Evolutionary conservation across 2,329 filamentous ascomycete genomes (phyloP), one percentile per base, ranked within the genome.

Genomic region (Nothomitra cinnamomea): DNA sequence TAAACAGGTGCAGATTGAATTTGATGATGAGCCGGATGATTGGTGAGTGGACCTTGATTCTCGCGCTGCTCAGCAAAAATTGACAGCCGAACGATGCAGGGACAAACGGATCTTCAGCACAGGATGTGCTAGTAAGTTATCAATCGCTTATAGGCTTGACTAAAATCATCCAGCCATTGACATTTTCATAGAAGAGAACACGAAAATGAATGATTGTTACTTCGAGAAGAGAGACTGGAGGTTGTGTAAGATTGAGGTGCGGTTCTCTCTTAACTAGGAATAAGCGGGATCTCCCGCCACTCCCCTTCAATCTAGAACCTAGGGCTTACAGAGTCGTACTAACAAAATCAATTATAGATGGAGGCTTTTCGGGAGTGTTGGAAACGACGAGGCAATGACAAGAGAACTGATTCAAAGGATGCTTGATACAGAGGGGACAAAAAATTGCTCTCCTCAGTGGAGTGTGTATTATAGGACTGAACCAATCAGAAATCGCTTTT

Each of bases 51-150:
- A n/a, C 15, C 17, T 22, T 19, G 19, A 28, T 40, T 41, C 10
- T 42, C 8, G 21, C 36, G 22, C 25, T 12, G 35, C 2, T 24
- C 22, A 19, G 21, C 50, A 17, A 21, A 45, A 12, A 36, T 32
- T 41, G 50, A 43, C 50, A 24, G n/a, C 24, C 8, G 60, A 57
- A 60, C 57, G 54, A 41, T 60, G 56, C 65, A 96, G 90, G 90
- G 89, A 96, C 72, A 90, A 95, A 77, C 78, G 92, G 65, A 96
- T 96, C 68, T 94, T 87, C 72, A 95, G 87, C 72, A 96, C 90
- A 2, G 92, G 90, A 55, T 96, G 90, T 64, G 79, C 88, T 68
- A 82, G 90, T 94, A 70, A 64, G 71, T 61, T 43, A 43, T 25
- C 25, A 4, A n/a, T 22, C 12, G 51, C 24, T 24, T 24, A 2